A percentile compares a stretch with the other conserved stretches of the same genome.
Evolutionary conservation across 331 rosid genomes (phyloP).

Genomic region (Rhamnella rubrinervis): DNA sequence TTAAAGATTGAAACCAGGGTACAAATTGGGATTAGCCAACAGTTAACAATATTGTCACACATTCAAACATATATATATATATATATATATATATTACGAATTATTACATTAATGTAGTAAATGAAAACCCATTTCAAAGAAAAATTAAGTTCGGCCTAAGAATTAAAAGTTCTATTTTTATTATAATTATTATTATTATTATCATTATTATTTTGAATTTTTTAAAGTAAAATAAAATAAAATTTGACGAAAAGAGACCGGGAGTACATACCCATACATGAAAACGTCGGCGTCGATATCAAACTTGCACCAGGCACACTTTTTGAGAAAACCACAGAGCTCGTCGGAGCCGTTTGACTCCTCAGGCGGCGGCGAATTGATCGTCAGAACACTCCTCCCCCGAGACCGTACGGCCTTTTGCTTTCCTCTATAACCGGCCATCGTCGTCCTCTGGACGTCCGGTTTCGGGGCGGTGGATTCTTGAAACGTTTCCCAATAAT

Average conservation of each 20-base stretch:
- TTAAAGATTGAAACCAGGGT: too few relatives aligned
- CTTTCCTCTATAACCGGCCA: too few relatives aligned
- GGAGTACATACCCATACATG: slow-evolving; percentile 35
- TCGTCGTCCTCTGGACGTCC: too few relatives aligned
- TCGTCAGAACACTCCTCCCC: not conserved
- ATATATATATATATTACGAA: too few relatives aligned
- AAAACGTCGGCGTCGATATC: slow-evolving; percentile 1
- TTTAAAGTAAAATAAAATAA: not conserved
- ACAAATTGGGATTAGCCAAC: not conserved
- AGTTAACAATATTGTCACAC: not conserved
- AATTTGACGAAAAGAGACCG: not conserved
- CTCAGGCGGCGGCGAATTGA: slow-evolving; percentile 1
- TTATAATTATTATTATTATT: too few relatives aligned
- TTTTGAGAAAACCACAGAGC: slow-evolving; percentile 19
- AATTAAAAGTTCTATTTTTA: too few relatives aligned
- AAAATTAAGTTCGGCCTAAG: too few relatives aligned
- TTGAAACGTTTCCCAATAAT: too few relatives aligned
- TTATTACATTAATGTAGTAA: too few relatives aligned
- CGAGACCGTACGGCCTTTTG: not conserved
- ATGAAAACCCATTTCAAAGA: too few relatives aligned
- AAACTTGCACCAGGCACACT: slow-evolving; percentile 28
- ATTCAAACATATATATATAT: not conserved
- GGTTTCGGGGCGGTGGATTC: not conserved
- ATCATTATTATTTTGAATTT: not conserved
- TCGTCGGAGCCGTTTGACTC: not conserved